Evolutionary conservation across 2,329 filamentous ascomycete species (phyloP), one percentile per base, ranked within the genome.

Genomic region (Plenodomus biglobosus): DNA sequence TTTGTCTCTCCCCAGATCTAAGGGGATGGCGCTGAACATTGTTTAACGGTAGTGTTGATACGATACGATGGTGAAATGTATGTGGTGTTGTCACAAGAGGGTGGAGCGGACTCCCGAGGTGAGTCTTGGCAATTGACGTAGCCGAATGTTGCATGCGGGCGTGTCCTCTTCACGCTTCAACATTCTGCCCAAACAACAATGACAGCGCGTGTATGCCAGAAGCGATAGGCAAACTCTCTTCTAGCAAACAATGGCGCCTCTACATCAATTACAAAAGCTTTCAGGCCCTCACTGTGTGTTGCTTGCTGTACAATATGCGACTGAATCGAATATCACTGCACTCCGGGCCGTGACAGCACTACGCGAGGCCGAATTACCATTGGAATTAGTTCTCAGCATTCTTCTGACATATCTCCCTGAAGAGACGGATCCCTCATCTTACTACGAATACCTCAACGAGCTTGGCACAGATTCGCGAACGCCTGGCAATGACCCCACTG

Each of bases 351-450:
- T 94, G 53, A 78, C 83, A 43, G 76, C 80, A 18, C 75, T 77
- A 34, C 75, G 87, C 58, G 71, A 73, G 44, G 75, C 80, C 45
- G 78, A 85, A 32, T 76, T 94, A 45, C 77, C 80, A 21, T 79
- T 81, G 38, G 83, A 87, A 47, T 74, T 90, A 13, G 67, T 89
- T 19, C 77, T 94, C 48, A 84, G 86, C 38, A 84, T 94, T 44
- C 73, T 95, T 18, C 79, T 95, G 38, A 89, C 86, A 17, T 89
- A 86, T 65, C 78, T 95, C 1, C 90, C 90, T 20, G 88, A 92
- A 70, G 85, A 81, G 37, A 65, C 84, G 4, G 80, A 81, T 4
- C 84, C 89, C 4, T 72, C 72, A n/a, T 68, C 76, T 38, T 92
- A 92, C 65, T 75, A 82, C 16, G 74, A 75, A 13, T 80, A 89